Conservation (phyloP, 164 flowering plant species). For the Aristolochia californica region DNA sequence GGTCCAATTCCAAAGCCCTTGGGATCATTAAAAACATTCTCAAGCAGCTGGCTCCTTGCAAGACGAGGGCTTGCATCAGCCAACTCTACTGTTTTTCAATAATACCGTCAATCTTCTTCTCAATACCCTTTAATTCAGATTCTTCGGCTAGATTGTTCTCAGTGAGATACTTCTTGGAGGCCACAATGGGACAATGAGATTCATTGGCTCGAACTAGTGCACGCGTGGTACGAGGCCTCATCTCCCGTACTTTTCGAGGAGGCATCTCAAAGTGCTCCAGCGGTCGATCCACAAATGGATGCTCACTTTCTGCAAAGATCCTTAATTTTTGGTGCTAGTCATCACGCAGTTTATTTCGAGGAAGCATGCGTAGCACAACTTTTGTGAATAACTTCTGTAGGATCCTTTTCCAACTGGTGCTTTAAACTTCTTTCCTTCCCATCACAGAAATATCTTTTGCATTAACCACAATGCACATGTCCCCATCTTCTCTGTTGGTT, state of each 20-base stretch:
- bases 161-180: no score
- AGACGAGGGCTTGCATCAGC: no score
- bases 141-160: no score
- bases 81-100: no score
- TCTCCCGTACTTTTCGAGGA: slow-evolving; percentile 59
- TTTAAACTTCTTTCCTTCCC: slow-evolving; percentile 79
- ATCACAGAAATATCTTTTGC: slow-evolving; percentile 83
- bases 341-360: slow-evolving; percentile 89
- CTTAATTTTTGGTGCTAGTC: slow-evolving; percentile 82
- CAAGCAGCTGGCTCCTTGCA: no score
- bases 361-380: slow-evolving; percentile 93
- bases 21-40: no score
- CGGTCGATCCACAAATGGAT: slow-evolving; percentile 74
- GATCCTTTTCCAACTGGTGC: slow-evolving; percentile 88
- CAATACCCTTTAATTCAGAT: no score
- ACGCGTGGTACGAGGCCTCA: slow-evolving; percentile 77
- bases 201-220: slow-evolving; percentile 81
- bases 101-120: no score
- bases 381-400: slow-evolving; percentile 93
- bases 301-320: slow-evolving; percentile 67
- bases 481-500: slow-evolving; percentile 93
- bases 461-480: slow-evolving; percentile 89
- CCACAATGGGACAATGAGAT: no score
- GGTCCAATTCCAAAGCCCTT: no score
- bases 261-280: slow-evolving; percentile 67